Evolutionary conservation across 2,329 filamentous ascomycete genomes (phyloP), one percentile per base, ranked within the genome.

Genomic region (Madurella mycetomatis): DNA sequence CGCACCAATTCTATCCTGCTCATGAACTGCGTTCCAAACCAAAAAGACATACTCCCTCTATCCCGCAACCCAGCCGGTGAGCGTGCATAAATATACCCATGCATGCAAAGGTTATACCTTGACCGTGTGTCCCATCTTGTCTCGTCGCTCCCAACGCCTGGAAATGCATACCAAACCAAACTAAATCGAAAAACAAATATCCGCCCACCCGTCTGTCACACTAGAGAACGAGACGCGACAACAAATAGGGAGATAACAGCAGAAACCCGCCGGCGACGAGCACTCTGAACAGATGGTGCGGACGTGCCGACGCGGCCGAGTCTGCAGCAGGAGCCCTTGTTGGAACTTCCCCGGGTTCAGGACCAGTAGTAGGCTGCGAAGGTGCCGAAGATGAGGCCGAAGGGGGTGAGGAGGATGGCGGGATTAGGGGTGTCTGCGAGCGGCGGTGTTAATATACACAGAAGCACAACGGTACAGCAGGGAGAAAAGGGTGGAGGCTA

Each of bases 391-490:
- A 53, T 7, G 47, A 32, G 4, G 17, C 25, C 9, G 37, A 30
- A 30, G 40, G 44, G 32, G 51, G 44, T 9, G 50, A 18, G 16
- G 41, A 37, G 16, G 16, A 37, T 11, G 9, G 30, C 18, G 18
- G 30, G 13, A 4, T 37, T 13, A 50, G 54, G 54, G 47, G 47
- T 42, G 44, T 51, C 54, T 56, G 25, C 7, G n/a, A 11, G n/a
- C 2, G 2, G 13, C 0, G 8, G 5, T 18, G 52, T 56, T 25
- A 57, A 46, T 9, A 49, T 12, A 12, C 7, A 11, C 25, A 25
- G 25, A 25, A 25, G 25, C 41, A 17, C 3, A 16, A 34, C 32
- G 17, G 16, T 2, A 37, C 46, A 25, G 25, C 40, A 41, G 43
- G 45, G 13, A 19, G 34, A 7, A 7, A 43, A 18, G 30, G 34